These are phyloP conservation scores for Phytopythium litorale DNA, from an alignment of 352 stramenopile species.

Conservation along the genomic window DNA sequence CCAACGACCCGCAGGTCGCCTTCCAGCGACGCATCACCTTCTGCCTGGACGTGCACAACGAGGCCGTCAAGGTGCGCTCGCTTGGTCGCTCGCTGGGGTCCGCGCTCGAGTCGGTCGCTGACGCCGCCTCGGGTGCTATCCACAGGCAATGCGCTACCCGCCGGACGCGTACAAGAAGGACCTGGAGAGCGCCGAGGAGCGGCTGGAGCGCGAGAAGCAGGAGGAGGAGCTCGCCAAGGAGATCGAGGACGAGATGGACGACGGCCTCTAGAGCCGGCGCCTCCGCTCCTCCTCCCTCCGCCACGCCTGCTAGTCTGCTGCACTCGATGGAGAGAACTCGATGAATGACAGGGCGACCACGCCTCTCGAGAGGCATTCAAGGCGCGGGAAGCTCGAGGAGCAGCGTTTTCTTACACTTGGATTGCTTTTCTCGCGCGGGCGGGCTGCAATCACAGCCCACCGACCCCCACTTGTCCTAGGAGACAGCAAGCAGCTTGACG, in stretches of 20 bases:
- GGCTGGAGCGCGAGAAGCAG: constrained; percentile 91
- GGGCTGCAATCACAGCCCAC: not conserved
- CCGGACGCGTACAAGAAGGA: constrained; percentile 98
- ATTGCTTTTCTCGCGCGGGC: not conserved
- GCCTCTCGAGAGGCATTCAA: not conserved
- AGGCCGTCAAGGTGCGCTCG: constrained; percentile 89
- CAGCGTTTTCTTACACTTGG: not conserved
- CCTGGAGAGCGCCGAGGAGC: constrained; percentile 89
- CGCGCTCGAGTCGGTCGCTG: not conserved
- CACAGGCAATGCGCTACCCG: constrained; percentile 94
- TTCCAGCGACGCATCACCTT: constrained; percentile 98
- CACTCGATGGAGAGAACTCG: not conserved
- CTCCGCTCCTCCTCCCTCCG: not conserved
- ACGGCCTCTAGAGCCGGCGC: constrained; percentile 59
- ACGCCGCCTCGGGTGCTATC: not conserved
- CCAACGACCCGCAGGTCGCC: constrained; percentile 92
- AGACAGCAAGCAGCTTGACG: not conserved
- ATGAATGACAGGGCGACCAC: not conserved
- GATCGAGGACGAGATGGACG: constrained; percentile 97
- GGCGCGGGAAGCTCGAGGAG: not conserved
- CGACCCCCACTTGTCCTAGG: not conserved
- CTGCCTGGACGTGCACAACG: constrained; percentile 98
- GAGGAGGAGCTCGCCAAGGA: constrained; percentile 95
- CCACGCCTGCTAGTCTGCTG: not conserved
- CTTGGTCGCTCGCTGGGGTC: not conserved